Evolutionary conservation across 495 filamentous ascomycete genomes (phyloP).

Genomic region (Aspergillus conjunctus): DNA sequence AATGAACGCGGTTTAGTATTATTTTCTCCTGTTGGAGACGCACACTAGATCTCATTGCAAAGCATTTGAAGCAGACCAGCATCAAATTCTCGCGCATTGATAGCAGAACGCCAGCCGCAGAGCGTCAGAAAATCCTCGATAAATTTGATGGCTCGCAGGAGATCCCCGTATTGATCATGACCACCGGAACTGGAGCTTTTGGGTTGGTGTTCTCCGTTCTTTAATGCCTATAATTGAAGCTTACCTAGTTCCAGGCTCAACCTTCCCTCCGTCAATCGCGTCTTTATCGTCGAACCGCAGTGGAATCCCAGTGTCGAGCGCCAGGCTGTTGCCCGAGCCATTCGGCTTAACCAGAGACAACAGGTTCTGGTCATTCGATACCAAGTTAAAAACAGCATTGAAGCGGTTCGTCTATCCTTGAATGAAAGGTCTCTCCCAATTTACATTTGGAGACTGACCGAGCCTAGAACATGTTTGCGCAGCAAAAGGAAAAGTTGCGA

Average conservation of each 20-base stretch:
- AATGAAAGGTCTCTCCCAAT: neutral
- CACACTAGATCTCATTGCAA: constrained; percentile 42
- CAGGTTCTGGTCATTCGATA: constrained; percentile 49
- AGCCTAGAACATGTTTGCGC: constrained; percentile 19
- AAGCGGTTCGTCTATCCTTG: constrained; percentile 30
- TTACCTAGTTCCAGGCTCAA: constrained; percentile 39
- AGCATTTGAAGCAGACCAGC: constrained; percentile 17
- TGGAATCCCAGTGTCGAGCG: constrained; percentile 59
- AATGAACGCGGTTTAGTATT: too few species aligned
- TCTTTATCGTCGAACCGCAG: constrained; percentile 55
- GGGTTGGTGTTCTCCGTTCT: constrained; percentile 38
- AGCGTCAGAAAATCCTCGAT: constrained; percentile 35
- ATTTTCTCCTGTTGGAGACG: constrained; percentile 57
- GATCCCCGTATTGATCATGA: constrained; percentile 51
- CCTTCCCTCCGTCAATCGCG: constrained; percentile 47
- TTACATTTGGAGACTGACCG: neutral
- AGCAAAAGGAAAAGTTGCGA: constrained; percentile 24
- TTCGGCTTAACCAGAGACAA: constrained; percentile 50
- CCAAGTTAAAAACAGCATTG: constrained; percentile 48
- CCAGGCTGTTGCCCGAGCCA: constrained; percentile 41
- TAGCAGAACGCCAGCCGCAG: constrained; percentile 30
- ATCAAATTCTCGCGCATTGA: constrained; percentile 44
- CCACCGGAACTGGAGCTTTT: constrained; percentile 52
- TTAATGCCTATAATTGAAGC: neutral
- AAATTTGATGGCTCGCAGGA: constrained; percentile 30